These are phyloP conservation scores for Turnera subulata DNA, from an alignment of 345 rosid species.

Conservation along the genomic window DNA sequence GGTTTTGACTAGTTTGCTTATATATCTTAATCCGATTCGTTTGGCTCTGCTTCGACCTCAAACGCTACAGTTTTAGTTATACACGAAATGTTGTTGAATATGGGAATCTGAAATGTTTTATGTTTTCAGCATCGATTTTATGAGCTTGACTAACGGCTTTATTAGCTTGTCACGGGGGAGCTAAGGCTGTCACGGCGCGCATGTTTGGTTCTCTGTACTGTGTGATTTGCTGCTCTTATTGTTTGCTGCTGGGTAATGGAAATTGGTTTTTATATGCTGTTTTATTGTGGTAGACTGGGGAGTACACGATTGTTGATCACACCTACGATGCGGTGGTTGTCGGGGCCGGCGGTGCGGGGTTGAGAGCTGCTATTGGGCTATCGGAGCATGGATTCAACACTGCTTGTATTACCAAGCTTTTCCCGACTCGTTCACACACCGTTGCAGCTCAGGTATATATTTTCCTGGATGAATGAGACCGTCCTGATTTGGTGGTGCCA, in stretches of 20 bases:
- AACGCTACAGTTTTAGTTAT: no score
- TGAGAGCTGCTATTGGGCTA: conserved; percentile 94
- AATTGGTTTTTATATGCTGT: conserved; percentile 2
- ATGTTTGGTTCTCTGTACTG: not conserved
- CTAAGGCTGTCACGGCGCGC: no score
- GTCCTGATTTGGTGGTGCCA: not conserved
- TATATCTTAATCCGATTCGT: not conserved
- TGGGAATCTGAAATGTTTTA: no score
- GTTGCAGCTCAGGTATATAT: conserved; percentile 91
- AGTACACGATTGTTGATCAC: conserved; percentile 89
- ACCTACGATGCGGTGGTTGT: conserved; percentile 93
- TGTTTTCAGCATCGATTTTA: no score
- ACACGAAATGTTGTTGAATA: no score
- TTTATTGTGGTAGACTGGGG: conserved; percentile 36
- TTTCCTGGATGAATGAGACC: not conserved
- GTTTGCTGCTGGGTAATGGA: not conserved
- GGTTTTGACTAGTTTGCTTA: not conserved
- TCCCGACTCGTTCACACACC: conserved; percentile 93
- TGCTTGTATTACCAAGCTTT: conserved; percentile 97
- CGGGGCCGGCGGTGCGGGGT: conserved; percentile 98
- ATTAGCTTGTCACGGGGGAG: no score
- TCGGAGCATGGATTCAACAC: conserved; percentile 99
- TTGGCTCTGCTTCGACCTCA: no score
- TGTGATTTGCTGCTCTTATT: not conserved
- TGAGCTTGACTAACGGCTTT: no score